phyloP scores from a whole-genome alignment of 2,329 filamentous ascomycete species.

The Pseudogymnoascus sp. region DNA sequence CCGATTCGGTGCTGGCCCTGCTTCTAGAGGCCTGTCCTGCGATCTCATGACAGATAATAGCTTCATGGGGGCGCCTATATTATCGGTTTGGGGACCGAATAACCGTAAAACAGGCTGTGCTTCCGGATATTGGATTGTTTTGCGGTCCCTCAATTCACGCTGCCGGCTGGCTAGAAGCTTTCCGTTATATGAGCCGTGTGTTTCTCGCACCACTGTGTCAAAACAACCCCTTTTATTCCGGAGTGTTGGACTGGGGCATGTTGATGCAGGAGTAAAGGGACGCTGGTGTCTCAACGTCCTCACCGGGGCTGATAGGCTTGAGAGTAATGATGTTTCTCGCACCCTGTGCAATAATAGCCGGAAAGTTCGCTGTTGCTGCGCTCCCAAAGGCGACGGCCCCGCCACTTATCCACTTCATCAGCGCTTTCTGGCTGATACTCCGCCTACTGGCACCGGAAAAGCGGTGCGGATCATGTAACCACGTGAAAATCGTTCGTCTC shows the following conservation, averaged over 20 bases:
- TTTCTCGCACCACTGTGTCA: not conserved
- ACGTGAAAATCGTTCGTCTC: not conserved
- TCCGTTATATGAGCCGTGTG: not conserved
- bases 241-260: not conserved
- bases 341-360: not conserved
- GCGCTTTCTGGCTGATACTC: not conserved
- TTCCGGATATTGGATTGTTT: not conserved
- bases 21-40: not conserved
- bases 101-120: slow-evolving; percentile 3
- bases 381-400: not conserved
- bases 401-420: not conserved
- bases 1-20: not conserved
- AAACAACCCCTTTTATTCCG: not conserved
- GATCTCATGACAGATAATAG: not conserved
- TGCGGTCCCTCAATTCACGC: not conserved
- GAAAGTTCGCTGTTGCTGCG: not conserved
- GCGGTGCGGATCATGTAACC: not conserved
- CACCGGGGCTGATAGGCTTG: not conserved
- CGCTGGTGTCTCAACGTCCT: not conserved
- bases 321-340: not conserved
- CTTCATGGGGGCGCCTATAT: not conserved
- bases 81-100: not conserved
- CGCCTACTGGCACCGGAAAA: not conserved
- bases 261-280: not conserved
- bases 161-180: not conserved